A percentile compares a stretch with the other conserved stretches of the same genome.
Conservation (phyloP, 2,329 filamentous ascomycete genomes). For the Simplicillium aogashimaense region DNA sequence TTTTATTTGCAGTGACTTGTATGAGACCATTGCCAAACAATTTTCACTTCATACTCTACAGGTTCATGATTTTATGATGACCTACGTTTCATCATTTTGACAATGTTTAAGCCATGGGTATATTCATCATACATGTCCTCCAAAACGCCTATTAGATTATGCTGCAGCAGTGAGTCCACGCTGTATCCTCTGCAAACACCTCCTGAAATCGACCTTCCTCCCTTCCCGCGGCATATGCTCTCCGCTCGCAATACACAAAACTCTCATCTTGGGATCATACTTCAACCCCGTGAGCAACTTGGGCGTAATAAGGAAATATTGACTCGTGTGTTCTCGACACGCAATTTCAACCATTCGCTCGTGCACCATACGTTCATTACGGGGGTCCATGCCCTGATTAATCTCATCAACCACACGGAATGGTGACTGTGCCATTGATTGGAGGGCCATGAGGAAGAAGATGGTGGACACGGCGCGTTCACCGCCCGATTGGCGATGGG, state of each 20-base stretch:
- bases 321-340: constrained; percentile 67
- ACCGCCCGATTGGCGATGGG: constrained; percentile 90
- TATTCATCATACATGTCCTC: neutral
- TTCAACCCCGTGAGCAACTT: constrained; percentile 79
- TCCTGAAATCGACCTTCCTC: constrained; percentile 37
- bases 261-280: constrained; percentile 85
- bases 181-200: constrained; percentile 29
- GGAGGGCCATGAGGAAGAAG: constrained; percentile 97
- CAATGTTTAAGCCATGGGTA: too few species aligned
- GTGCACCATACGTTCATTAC: constrained; percentile 97
- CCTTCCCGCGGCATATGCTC: constrained; percentile 56
- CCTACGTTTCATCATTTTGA: too few species aligned
- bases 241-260: constrained; percentile 88
- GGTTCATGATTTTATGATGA: too few species aligned
- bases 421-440: constrained; percentile 84
- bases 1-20: neutral
- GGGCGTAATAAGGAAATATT: constrained; percentile 96
- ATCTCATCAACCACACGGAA: constrained; percentile 99
- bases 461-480: constrained; percentile 95
- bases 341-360: constrained; percentile 97
- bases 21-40: too few species aligned
- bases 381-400: constrained; percentile 98
- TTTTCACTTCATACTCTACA: too few species aligned
- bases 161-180: constrained; percentile 18
- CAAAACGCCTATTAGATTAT: neutral